Evolutionary conservation across 306 rosid genomes (phyloP), one percentile per base, ranked within the genome.

Genomic region (Senna tora): DNA sequence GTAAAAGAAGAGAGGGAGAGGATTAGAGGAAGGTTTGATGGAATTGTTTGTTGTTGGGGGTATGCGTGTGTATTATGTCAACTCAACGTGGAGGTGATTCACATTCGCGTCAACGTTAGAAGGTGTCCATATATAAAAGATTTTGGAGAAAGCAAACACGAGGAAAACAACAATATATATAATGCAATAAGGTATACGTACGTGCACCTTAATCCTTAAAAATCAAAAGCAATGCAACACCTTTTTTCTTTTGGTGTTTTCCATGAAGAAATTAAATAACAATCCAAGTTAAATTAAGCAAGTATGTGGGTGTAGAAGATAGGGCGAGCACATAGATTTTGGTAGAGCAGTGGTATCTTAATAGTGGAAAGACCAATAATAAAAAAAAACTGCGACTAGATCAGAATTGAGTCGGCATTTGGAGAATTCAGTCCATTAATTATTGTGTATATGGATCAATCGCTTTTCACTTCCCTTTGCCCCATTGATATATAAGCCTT

Each of bases 51-150:
- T 20, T 9, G 12, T 10, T 0, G 25, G 42, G 42, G 7, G 7
- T 3, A 65, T 43, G 39, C 22, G 15, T 15, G 28, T 45, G 67
- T 17, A 60, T 7, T 60, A 36, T 60, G 57, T 65, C 12, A 12
- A 15, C 17, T 30, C 14, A 22, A 5, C n/a, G 71, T 9, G 42
- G 42, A n/a, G 4, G 8, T 34, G 59, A 67, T 16, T 67, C 72
- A 67, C 59, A 30, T 16, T 63, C 58, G 10, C 57, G 39, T 65
- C 54, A 7, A 65, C 21, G 43, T 65, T 45, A 55, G 17, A 55
- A 54, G 10, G 58, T 9, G 32, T 7, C 6, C 7, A 4, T n/a
- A n/a, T n/a, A n/a, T 25, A 39, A 7, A 46, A 43, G 5, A 21
- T 12, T 9, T 3, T 3, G 7, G 4, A 34, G 4, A 20, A 20